phyloP scores from a whole-genome alignment of 345 rosid genomes.

The Lumnitzera racemosa region DNA sequence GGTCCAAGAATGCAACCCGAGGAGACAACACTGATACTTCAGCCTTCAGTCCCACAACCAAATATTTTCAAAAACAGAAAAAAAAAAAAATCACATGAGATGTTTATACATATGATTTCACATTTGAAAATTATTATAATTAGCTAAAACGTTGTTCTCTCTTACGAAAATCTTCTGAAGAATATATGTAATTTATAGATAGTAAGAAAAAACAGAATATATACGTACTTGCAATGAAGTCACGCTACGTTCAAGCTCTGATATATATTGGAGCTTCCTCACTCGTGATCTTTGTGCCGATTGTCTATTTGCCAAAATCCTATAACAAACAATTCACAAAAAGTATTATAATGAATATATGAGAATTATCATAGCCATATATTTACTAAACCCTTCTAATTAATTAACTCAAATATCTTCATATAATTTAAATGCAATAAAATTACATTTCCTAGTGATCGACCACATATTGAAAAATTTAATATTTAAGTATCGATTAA shows the following conservation, averaged over 20 bases:
- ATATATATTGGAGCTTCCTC: constrained; percentile 83
- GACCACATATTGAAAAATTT: too few species aligned
- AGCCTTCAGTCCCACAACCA: constrained; percentile 28
- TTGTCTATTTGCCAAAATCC: constrained; percentile 89
- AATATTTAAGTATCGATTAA: too few species aligned
- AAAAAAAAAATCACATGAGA: neutral
- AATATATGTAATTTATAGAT: neutral
- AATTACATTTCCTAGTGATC: too few species aligned
- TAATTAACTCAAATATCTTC: neutral
- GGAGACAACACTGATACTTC: constrained; percentile 88
- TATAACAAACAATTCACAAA: constrained; percentile 1
- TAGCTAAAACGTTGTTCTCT: too few species aligned
- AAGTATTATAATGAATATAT: neutral
- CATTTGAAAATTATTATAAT: too few species aligned
- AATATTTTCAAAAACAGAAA: neutral
- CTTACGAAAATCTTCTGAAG: too few species aligned
- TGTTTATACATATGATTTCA: too few species aligned
- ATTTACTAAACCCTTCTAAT: neutral
- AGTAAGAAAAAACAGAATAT: neutral
- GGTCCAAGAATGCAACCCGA: constrained; percentile 76
- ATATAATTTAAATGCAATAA: too few species aligned
- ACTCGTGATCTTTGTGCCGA: constrained; percentile 95
- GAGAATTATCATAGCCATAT: neutral
- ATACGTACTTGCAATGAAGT: constrained; percentile 59
- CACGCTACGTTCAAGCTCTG: constrained; percentile 87